Base-by-base conservation (phyloP, 352 stramenopile species). In the Phytophthora pini region DNA sequence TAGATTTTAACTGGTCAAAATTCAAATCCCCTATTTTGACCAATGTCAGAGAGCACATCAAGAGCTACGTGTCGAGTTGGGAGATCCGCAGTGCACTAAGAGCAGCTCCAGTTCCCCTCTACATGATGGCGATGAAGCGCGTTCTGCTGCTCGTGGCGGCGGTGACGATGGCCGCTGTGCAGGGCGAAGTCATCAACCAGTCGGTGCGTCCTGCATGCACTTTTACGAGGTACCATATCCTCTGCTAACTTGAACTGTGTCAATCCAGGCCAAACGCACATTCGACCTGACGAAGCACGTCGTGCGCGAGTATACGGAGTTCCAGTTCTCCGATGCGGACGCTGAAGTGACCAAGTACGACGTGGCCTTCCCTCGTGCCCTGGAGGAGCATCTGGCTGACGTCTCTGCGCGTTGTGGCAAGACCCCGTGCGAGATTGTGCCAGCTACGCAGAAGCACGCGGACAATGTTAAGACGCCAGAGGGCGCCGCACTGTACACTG, bases 221-320 rank as follows among this genome's bases (percentile, higher is more conserved):
- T 63, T 41, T 62, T 5, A 22, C 34, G 39, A 8, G 4, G 2
- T 31, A 9, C 13, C 15, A 10, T 47, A 24, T 17, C 10, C 48
- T 40, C 24, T 13, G 45, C 17, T 66, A 54, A 66, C 36, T 15
- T 44, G 24, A 54, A 20, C 38, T 11, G 44, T 40, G 17, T 27
- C 56, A 20, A 27, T 26, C 10, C 50, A 92, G 85, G 74, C 86
- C 31, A 92, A 96, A 69, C 88, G 88, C 60, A 79, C 77, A 43
- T 65, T 94, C 27, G 86, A 96, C 61, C 61, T 96, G 51, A 96
- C 84, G 27, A 82, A 84, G 65, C 88, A 94, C 71, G 82, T 96
- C 44, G 88, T 94, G 71, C 83, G 83, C 43, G 76, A 89, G 52
- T 67, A 87, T 49, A 81, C 73, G 2, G 88, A 96, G 67, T 85